A percentile compares a stretch with the other conserved stretches of the same genome.
Conservation (phyloP, 2,329 filamentous ascomycete genomes). For the Trichoderma semiorbis region DNA sequence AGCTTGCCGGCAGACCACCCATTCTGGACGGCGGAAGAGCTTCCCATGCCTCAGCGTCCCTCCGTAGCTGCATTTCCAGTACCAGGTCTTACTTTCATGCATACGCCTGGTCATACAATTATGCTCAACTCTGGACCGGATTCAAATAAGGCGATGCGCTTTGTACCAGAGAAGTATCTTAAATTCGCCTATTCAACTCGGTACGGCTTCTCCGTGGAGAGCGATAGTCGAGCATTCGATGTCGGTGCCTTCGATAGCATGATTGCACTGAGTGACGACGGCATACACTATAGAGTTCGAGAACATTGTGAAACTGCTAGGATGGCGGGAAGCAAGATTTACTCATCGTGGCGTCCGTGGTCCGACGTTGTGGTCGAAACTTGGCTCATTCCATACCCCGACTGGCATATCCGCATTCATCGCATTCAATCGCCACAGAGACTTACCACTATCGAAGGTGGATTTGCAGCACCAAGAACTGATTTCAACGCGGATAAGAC, state of each 20-base stretch:
- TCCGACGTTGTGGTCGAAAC: not conserved
- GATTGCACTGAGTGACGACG: conserved; percentile 13
- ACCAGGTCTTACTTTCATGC: not conserved
- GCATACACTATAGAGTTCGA: conserved; percentile 5
- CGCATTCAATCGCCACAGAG: conserved; percentile 11
- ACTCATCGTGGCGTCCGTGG: not conserved
- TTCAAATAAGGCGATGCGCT: not conserved
- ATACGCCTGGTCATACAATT: not conserved
- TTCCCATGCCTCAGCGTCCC: not conserved
- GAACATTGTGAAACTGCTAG: conserved; percentile 2
- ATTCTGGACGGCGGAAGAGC: not conserved
- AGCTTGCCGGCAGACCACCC: not conserved
- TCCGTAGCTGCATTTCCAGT: not conserved
- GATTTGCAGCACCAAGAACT: conserved; percentile 8
- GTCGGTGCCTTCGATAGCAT: conserved; percentile 14
- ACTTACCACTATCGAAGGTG: conserved; percentile 3
- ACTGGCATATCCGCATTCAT: conserved; percentile 13
- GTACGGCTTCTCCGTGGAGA: not conserved
- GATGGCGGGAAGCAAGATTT: conserved; percentile 2
- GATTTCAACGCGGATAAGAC: not conserved
- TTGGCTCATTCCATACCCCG: conserved; percentile 5
- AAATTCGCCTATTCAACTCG: not conserved
- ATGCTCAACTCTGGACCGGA: not conserved
- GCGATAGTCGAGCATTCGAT: conserved; percentile 7
- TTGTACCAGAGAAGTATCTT: not conserved